Base-by-base conservation (phyloP, 768 basidiomycete genomes). In the Paxillus ammoniavirescens region DNA sequence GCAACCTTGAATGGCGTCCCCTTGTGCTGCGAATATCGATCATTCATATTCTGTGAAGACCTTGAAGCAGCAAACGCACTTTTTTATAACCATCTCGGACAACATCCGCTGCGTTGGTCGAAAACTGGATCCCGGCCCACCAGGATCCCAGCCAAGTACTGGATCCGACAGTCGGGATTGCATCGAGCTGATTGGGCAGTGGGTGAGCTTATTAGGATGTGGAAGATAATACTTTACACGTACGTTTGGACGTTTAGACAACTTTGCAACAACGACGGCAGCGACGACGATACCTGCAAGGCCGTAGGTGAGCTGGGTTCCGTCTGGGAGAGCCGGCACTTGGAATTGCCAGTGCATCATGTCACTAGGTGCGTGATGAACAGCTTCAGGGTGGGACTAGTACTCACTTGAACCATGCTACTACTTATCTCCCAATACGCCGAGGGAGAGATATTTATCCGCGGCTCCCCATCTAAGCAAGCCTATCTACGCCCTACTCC, bases 41-140 rank as follows among this genome's bases (percentile, higher is more conserved):
- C 18, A 47, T 7, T 28, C 9, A 47, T 48, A 35, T 9, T 28
- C 21, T 5, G 21, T 21, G 15, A 15, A 51, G 28, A 35, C 5
- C 5, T n/a, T 46, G 18, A 21, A 33, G 31, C 31, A 10, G 31
- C n/a, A 21, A 15, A 47, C 52, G 18, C 47, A 66, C 71, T 63
- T 67, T 67, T 35, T 57, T 45, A 42, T 69, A 72, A 15, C 70
- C 72, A 44, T 71, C 64, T 46, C 61, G 64, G 2, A 73, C 26
- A 36, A 72, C 30, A 8, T 65, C 54, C 3, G 48, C 18, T n/a
- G 47, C 64, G 26, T 65, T 57, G 21, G 35, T 35, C 1, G 64
- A 15, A 42, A 58, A 65, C 21, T 43, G 52, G 13, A 59, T 49
- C 6, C 62, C 61, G 9, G 53, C 60, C 28, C 62, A 43, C 52